Base-by-base conservation (phyloP, 345 rosid genomes). In the Sonneratia alba region DNA sequence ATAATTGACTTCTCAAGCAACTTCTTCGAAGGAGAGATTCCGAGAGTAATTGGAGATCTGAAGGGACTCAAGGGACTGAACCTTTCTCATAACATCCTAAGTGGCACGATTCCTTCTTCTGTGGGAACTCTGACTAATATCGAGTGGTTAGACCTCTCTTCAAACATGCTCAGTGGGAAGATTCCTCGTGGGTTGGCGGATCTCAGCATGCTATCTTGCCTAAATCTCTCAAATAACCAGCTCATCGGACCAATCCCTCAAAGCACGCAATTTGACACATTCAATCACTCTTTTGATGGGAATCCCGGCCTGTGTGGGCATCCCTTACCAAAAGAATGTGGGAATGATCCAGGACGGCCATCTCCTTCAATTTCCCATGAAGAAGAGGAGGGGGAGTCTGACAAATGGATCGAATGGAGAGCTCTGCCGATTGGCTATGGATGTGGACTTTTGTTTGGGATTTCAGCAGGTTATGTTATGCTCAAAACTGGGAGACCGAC, bases 101-200 rank as follows among this genome's bases (percentile, higher is more conserved):
- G 56, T 0, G 61, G 78, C 12, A 37, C 7, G 43, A 75, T 71
- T 36, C 67, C 74, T 15, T 0, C 7, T 0, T 12, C 59, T 4
- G 0, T 72, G 48, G 57, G 74, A 11, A 72, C 62, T 15, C 64
- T 72, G 68, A 49, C 34, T 9, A 57, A 32, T 15, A 71, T 75
- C n/a, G 78, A 71, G 57, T 75, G 77, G 73, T 21, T 70, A 1
- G 77, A 75, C 42, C 77, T 75, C 65, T 75, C 77, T 36, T 75
- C 66, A 13, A 75, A 75, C 66, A 56, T 65, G 9, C 61, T 75
- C 57, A 18, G 0, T 13, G 74, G 74, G 4, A 19, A 27, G 12
- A 75, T 75, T 36, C 78, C 78, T 47, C 43, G 57, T 16, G 67
- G 18, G 6, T 61, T 72, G 59, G 57, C 13, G 36, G 8, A 72